Base-by-base conservation (phyloP, 176 grass and related monocot species). In the Bothriochloa decipiens region DNA sequence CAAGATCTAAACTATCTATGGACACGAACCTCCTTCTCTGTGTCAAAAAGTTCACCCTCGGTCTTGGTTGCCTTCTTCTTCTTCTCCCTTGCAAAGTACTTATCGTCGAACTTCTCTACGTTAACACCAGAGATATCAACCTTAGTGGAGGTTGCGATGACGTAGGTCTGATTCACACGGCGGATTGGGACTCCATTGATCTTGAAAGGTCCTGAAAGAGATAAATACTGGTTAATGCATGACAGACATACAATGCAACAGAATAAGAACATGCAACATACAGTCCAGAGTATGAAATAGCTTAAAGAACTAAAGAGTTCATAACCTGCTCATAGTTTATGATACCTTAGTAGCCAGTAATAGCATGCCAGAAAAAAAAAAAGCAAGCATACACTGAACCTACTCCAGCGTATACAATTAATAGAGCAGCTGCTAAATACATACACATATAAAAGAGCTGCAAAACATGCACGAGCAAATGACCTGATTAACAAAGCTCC, bases 111-210 rank as follows among this genome's bases (percentile, higher is more conserved):
- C 78, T 96, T 99, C 6, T 73, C 69, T 50, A 89, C 62, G 12
- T 88, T 87, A 25, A 96, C 89, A 58, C 78, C 76, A 42, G 96
- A 99, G 52, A 99, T 85, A 75, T 96, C 96, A 75, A 96, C 74
- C 86, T 92, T 99, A 20, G 93, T 96, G 37, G 91, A 96, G 28
- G 96, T 99, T 64, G 82, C 91, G 72, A 99, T 96, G 36, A 92
- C 84, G 1, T 96, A 99, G 33, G 86, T 16, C 72, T 98, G 91
- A 84, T 92, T 98, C 73, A 98, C 93, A 49, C 93, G 88, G 47
- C 88, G 90, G 49, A 98, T 70, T 40, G 96, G 96, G n/a, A 98
- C 93, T 14, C 93, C 96, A 39, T 98, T 98, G 47, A 98, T 69
- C 91, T 95, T 98, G 66, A 98, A 98, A 75, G 96, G 96, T 80